Evolutionary conservation across 805 yeast genomes (phyloP).

Genomic region (Metschnikowia matae): DNA sequence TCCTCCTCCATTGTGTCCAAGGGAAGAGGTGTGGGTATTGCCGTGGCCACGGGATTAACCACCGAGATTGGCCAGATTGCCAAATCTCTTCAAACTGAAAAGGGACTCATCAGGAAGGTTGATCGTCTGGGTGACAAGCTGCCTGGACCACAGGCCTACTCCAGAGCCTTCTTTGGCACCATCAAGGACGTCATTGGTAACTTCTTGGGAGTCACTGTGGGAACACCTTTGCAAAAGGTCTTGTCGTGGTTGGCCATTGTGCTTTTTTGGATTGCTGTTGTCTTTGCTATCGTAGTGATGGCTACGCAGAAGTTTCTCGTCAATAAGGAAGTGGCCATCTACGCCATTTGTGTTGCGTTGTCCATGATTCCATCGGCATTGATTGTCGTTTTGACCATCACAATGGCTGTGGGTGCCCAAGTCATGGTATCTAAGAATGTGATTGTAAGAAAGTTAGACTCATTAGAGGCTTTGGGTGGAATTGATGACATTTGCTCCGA

Average conservation of each 20-base stretch:
- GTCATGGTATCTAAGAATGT: slow-evolving; percentile 67
- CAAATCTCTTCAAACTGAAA: slow-evolving; percentile 23
- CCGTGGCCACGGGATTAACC: slow-evolving; percentile 58
- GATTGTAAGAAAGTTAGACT: slow-evolving; percentile 71
- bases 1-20: slow-evolving; percentile 67
- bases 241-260: slow-evolving; percentile 73
- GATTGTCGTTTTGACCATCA: slow-evolving; percentile 77
- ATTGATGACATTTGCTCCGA: slow-evolving; percentile 79
- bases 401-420: slow-evolving; percentile 80
- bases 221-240: slow-evolving; percentile 78
- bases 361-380: slow-evolving; percentile 81
- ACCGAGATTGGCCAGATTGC: slow-evolving; percentile 80
- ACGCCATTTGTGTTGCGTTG: slow-evolving; percentile 80
- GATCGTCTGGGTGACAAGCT: slow-evolving; percentile 40
- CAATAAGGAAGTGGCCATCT: slow-evolving; percentile 77
- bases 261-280: slow-evolving; percentile 71
- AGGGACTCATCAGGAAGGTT: slow-evolving; percentile 36
- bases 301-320: slow-evolving; percentile 74
- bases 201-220: slow-evolving; percentile 69
- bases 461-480: slow-evolving; percentile 75
- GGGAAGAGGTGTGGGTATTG: slow-evolving; percentile 72
- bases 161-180: slow-evolving; percentile 46
- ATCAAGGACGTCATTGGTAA: slow-evolving; percentile 56
- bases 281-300: slow-evolving; percentile 84
- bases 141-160: slow-evolving; percentile 40